Evolutionary conservation across 2,329 filamentous ascomycete species (phyloP), one percentile per base, ranked within the genome.

Genomic region (Cercospora sp.): DNA sequence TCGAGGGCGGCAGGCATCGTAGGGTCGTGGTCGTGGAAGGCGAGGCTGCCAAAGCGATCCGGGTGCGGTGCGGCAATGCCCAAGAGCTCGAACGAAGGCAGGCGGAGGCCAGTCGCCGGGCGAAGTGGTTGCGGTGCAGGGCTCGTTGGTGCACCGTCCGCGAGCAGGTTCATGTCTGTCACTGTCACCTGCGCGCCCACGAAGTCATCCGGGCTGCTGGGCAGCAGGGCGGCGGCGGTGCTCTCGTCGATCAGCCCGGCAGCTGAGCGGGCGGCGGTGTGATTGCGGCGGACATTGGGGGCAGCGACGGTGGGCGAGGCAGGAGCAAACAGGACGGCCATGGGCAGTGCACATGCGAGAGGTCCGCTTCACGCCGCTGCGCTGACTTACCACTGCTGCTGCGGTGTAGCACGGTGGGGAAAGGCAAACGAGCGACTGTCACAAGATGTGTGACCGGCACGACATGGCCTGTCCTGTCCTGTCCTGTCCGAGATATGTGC

Each of bases 1-100:
- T 16, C 45, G 61, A 57, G 53, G 28, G 23, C 53, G 23, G 53
- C 53, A n/a, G 23, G 26, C 53, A 33, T 58, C 10, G 53, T n/a
- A n/a, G 58, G 58, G 33, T 23, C 12, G 53, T n/a, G 26, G 60
- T 70, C 70, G 67, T 75, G 58, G 74, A 72, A 58, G 71, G 71
- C 62, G 36, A 69, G 68, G 36, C 71, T n/a, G 48, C 70, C 71
- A 61, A 79, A 72, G 69, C 78, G 75, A 73, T 83, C 78, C 69
- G 82, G 80, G 77, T 83, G 80, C 57, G 83, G 82, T 60, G 80
- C 78, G 63, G 81, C 80, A 67, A 85, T 85, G 36, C 84, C 84
- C 60, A 86, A 79, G 18, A 80, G 77, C 65, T 86, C 81, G 73
- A 87, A 86, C 2, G 84, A 84, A 5, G 85, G 85, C 16, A 87